Evolutionary conservation across 1,284 basidiomycete genomes (phyloP), one percentile per base, ranked within the genome.

Genomic region (Cryptococcus sp.): DNA sequence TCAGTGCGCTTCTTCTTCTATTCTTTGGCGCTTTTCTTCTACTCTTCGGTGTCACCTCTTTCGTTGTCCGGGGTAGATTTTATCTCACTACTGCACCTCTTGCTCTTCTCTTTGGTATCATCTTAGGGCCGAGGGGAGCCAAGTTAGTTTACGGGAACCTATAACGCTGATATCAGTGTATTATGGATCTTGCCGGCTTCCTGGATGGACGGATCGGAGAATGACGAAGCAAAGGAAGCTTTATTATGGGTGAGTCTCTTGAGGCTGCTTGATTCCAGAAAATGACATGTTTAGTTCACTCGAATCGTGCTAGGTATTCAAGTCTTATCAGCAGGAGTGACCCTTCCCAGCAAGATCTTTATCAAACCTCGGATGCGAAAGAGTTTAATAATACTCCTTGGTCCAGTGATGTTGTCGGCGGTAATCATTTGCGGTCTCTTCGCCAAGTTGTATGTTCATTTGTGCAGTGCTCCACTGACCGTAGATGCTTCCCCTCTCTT

Each of bases 221-320:
- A 31, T 31, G 61, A 62, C 35, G 30, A 42, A 15, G 49, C 57
- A n/a, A 65, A 65, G 47, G 46, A 56, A 34, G 54, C 54, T 4
- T 42, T 65, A 2, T 48, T 65, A 30, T 65, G 63, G 63, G 63
- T 60, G 47, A 33, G 59, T 57, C 2, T 31, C 31, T 8, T 37
- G 15, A 33, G 30, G 34, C 42, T 46, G 14, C 14, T 43, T 10
- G 23, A 23, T 23, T 23, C 23, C 23, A 23, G 23, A 23, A 23
- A 23, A 23, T 23, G 23, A 23, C 23, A 23, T 23, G 23, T 23
- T 23, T 23, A 62, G 63, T 62, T 65, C 59, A 61, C 63, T 10
- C 46, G 63, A 14, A 58, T 65, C 33, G 61, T 65, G 6, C 54
- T 65, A 11, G 58, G 58, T n/a, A 60, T 65, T 37, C 63, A 65